These are phyloP conservation scores for Colletotrichum sp. DNA, from an alignment of 2,329 filamentous ascomycete genomes.

Conservation along the genomic window DNA sequence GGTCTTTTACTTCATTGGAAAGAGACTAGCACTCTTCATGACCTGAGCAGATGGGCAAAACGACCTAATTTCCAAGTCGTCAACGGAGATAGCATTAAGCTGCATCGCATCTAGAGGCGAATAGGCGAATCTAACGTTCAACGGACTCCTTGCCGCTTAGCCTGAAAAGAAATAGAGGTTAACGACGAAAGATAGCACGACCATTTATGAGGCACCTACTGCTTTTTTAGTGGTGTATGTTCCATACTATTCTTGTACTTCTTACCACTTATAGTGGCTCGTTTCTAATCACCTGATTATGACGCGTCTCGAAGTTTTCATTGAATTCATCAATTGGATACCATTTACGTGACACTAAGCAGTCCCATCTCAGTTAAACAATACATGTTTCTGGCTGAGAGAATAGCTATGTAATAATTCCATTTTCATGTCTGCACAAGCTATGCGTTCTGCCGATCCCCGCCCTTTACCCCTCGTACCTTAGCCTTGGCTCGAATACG, in stretches of 20 bases:
- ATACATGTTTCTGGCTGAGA: too few relatives aligned
- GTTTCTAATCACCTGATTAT: neutral
- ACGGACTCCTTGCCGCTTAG: neutral
- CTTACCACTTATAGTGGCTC: too few relatives aligned
- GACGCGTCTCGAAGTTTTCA: fast-evolving
- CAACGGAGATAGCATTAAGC: neutral
- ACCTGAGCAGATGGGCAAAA: neutral
- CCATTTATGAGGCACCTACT: too few relatives aligned
- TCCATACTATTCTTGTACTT: too few relatives aligned
- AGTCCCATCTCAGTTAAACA: too few relatives aligned
- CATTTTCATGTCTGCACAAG: neutral
- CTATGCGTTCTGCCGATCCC: neutral
- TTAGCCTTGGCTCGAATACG: neutral
- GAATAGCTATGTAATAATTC: neutral
- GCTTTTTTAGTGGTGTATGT: too few relatives aligned
- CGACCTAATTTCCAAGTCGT: fast-evolving
- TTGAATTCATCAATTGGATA: too few relatives aligned
- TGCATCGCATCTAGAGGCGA: neutral
- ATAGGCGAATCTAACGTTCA: neutral
- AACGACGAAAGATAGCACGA: neutral
- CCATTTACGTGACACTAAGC: too few relatives aligned
- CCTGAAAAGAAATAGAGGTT: neutral
- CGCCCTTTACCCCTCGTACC: neutral
- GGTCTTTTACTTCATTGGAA: neutral
- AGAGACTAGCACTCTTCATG: neutral